Evolutionary conservation across 2,329 filamentous ascomycete genomes (phyloP).

Genomic region (Hypoxylon sp.): DNA sequence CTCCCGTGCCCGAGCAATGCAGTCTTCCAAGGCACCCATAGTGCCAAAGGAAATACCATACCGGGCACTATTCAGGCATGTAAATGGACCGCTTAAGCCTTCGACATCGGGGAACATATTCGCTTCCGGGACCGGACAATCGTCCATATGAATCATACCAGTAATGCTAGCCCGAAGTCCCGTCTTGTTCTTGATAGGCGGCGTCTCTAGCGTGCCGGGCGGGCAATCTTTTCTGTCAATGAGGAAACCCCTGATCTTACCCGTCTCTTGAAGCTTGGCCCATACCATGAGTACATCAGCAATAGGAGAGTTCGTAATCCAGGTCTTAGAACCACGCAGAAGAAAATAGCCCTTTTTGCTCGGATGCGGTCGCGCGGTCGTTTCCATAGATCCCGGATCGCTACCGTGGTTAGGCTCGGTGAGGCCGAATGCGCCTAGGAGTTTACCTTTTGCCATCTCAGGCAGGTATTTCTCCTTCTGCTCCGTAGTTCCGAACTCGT

Average conservation of each 20-base stretch:
- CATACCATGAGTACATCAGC: conserved; percentile 88
- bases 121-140: conserved; percentile 86
- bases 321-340: conserved; percentile 88
- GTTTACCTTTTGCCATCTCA: conserved; percentile 83
- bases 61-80: conserved; percentile 92
- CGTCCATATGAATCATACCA: conserved; percentile 97
- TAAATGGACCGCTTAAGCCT: conserved; percentile 89
- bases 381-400: conserved; percentile 93
- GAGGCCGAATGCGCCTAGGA: conserved; percentile 88
- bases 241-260: conserved; percentile 94
- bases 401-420: conserved; percentile 95
- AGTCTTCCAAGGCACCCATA: conserved; percentile 95
- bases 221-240: conserved; percentile 89
- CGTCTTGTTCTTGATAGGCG: conserved; percentile 94
- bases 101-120: conserved; percentile 96
- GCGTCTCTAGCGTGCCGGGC: conserved; percentile 90
- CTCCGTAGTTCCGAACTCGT: conserved; percentile 88
- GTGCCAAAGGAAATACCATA: conserved; percentile 95
- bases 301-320: conserved; percentile 96
- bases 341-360: conserved; percentile 86
- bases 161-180: conserved; percentile 94
- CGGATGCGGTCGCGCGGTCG: conserved; percentile 85
- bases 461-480: conserved; percentile 89
- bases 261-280: conserved; percentile 92
- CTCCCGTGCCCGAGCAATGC: conserved; percentile 81